These are phyloP conservation scores for Oryza brachyantha DNA, from an alignment of 176 grass and related monocot species.

Conservation along the genomic window DNA sequence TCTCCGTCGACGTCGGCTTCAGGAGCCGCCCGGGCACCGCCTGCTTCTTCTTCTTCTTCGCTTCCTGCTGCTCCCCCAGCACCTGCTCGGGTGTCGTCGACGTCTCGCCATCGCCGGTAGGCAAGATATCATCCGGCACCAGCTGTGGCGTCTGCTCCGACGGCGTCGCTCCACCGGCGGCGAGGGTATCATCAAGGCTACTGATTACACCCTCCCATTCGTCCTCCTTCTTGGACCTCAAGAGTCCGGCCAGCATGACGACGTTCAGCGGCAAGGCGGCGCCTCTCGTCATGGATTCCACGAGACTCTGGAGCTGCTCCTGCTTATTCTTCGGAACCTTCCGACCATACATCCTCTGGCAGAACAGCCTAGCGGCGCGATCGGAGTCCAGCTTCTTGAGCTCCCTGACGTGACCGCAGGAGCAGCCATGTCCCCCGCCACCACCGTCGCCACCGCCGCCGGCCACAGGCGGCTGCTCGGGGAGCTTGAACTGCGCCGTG, in stretches of 20 bases:
- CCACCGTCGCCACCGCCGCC: too few relatives aligned
- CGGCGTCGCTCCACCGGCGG: not conserved
- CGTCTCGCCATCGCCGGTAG: too few relatives aligned
- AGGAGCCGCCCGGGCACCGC: not conserved
- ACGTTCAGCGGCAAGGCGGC: not conserved
- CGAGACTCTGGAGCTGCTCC: not conserved
- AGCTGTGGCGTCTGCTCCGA: not conserved
- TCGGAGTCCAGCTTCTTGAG: not conserved
- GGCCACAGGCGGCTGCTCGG: too few relatives aligned
- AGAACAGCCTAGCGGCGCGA: not conserved
- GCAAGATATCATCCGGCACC: too few relatives aligned
- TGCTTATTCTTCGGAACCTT: not conserved
- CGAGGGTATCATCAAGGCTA: not conserved
- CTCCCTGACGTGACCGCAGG: not conserved
- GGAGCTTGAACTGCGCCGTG: not conserved
- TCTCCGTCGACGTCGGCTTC: not conserved
- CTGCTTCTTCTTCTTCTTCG: not conserved
- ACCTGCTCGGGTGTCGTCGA: too few relatives aligned
- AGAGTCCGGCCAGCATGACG: slow-evolving; percentile 8
- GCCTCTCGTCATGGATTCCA: not conserved
- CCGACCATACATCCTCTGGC: not conserved
- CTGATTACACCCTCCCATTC: not conserved
- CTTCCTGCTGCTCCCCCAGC: not conserved
- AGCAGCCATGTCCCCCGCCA: not conserved
- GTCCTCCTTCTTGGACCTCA: slow-evolving; percentile 10